Evolutionary conservation across 768 basidiomycete genomes (phyloP).

Genomic region (Trametes villosa): DNA sequence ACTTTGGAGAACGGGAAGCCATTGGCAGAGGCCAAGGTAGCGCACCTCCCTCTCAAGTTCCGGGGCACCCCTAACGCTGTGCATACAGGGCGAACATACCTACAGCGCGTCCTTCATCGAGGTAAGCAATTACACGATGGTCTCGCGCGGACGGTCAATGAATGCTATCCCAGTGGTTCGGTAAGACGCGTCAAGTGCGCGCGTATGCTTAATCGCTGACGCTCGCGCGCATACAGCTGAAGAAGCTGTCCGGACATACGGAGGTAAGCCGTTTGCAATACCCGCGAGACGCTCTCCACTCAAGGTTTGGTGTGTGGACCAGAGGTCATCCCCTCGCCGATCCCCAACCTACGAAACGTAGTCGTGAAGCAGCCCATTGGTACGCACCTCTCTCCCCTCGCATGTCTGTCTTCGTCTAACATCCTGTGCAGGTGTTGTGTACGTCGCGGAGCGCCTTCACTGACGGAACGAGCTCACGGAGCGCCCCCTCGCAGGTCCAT

Average conservation of each 20-base stretch:
- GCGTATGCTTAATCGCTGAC: not conserved
- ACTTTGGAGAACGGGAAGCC: slow-evolving; percentile 97
- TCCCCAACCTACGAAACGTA: slow-evolving; percentile 74
- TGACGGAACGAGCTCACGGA: not conserved
- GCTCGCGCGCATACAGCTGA: slow-evolving; percentile 56
- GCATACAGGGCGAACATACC: slow-evolving; percentile 68
- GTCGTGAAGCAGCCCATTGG: slow-evolving; percentile 94
- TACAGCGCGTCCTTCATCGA: slow-evolving; percentile 89
- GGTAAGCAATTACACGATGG: slow-evolving; percentile 46
- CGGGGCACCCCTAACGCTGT: not conserved
- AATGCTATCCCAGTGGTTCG: slow-evolving; percentile 68
- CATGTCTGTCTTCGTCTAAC: not conserved
- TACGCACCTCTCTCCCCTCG: slow-evolving; percentile 36
- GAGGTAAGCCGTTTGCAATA: slow-evolving; percentile 52
- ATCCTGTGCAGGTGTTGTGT: slow-evolving; percentile 50
- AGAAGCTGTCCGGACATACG: slow-evolving; percentile 91
- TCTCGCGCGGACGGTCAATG: slow-evolving; percentile 13
- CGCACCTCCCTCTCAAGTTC: not conserved
- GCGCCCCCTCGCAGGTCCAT: slow-evolving; percentile 57
- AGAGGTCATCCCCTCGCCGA: slow-evolving; percentile 84
- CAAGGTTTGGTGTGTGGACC: not conserved
- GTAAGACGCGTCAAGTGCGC: slow-evolving; percentile 42
- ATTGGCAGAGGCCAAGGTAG: slow-evolving; percentile 78
- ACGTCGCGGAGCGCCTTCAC: slow-evolving; percentile 18
- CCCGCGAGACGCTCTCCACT: not conserved